Evolutionary conservation across 139 green algal genomes (phyloP), one percentile per base, ranked within the genome.

Genomic region (Spirogloea muscicola): DNA sequence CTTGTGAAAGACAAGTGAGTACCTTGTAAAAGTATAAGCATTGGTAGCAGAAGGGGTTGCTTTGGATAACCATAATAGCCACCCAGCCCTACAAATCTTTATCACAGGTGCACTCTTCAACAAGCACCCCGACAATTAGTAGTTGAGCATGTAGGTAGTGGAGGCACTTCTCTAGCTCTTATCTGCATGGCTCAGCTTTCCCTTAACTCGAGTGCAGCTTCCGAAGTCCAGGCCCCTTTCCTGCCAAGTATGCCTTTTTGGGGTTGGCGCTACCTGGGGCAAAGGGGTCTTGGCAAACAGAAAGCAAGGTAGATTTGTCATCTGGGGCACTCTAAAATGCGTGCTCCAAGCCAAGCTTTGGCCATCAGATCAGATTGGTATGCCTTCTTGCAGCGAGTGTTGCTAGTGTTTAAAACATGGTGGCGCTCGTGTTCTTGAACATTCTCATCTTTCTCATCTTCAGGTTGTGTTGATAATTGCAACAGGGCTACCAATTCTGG

Each of bases 401-500:
- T n/a, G n/a, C n/a, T n/a, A n/a, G n/a, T n/a, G 46, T 55, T 55
- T 31, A 55, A 55, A 55, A 55, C 21, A 55, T 21, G 21, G 21
- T 31, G 46, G 21, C n/a, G 10, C 39, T 64, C 29, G 10, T 64
- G 55, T 64, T 31, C 46, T 55, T 21, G 21, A 55, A 21, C 46
- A 55, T 21, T 55, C n/a, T 31, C n/a, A 21, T 21, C 46, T 55
- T 31, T 55, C 21, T 55, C n/a, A n/a, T 21, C n/a, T 31, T 21
- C 46, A 21, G n/a, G 46, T 31, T 31, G 21, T 31, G n/a, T 55
- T 55, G n/a, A 21, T 21, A 21, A 21, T 55, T 31, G 21, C 21
- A 10, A 13, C 55, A 64, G 55, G 55, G 55, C 10, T 64, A 64
- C 55, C 55, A 64, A 13, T 16, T 42, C 36, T 64, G 55, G 55